Base-by-base conservation (phyloP, 129 eudicot species). In the Solidago caesia region DNA sequence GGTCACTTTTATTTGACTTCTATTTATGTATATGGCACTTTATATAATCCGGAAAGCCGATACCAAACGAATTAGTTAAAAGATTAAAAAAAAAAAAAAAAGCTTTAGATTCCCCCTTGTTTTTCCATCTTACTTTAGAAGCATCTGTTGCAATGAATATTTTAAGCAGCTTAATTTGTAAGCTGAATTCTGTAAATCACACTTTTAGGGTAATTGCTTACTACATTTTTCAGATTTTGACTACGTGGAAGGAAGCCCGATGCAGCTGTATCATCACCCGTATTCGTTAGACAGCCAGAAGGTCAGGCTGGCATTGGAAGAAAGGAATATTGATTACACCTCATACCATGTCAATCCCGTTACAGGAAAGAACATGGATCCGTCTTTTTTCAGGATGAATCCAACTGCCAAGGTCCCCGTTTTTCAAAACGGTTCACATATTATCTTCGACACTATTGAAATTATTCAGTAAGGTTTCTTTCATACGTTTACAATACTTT, bases 221-320 rank as follows among this genome's bases (percentile, higher is more conserved):
- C 14, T 60, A 44, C 1, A 2, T 56, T 12, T 12, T 78, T 53
- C 78, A 74, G 80, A 47, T 55, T 57, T 49, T 48, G 49, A 64
- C 64, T 56, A 64, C 61, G 44, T 12, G 68, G 51, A 67, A 62
- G 78, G 53, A 67, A 62, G 78, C 56, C 41, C 16, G 67, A 92
- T 92, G 98, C 98, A 92, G 92, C 80, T 93, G 51, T 93, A 90
- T 83, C 98, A 93, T 85, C 98, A 90, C 71, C 96, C 96, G 1
- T 85, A 71, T 76, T 93, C 98, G 13, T 49, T 93, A 76, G 91
- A 93, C 74, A 93, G 98, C 92, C 98, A 93, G 79, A 93, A 90
- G 74, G 98, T 93, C 76, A 84, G 96, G 83, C 91, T 93, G 59
- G 92, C 89, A 47, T 82, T 93, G 84, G 98, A 92, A 75, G 98